Conservation (phyloP, 345 rosid genomes). For the Populus davidiana region DNA sequence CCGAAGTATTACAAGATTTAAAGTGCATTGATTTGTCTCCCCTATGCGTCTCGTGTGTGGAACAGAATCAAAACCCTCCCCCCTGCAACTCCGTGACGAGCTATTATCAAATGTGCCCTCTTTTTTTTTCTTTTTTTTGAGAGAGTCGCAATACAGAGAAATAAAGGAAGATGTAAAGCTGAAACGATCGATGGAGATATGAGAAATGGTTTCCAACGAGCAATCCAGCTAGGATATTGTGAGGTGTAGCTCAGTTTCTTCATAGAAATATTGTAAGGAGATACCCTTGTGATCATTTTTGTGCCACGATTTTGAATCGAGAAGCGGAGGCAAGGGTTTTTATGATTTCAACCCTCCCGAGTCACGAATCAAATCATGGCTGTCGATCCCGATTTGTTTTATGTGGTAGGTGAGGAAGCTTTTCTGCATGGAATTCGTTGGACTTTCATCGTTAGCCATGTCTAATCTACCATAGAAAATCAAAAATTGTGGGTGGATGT, state of each 20-base stretch:
- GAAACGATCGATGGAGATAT: background rate
- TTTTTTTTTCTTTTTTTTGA: background rate
- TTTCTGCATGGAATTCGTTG: background rate
- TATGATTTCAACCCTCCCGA: background rate
- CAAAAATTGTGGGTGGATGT: too few species aligned
- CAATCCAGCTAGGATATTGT: slow-evolving; percentile 15
- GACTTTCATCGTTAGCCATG: background rate
- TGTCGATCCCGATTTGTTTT: background rate
- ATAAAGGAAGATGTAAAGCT: background rate
- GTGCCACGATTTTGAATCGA: slow-evolving; percentile 6
- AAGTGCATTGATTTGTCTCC: background rate
- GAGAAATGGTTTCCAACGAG: background rate
- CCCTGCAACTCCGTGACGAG: background rate
- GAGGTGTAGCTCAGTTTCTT: slow-evolving; percentile 1
- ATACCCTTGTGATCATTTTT: background rate
- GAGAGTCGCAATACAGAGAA: background rate
- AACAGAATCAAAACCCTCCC: background rate
- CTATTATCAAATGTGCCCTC: background rate
- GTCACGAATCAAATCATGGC: slow-evolving; percentile 4
- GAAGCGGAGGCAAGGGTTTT: background rate
- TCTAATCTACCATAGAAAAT: background rate
- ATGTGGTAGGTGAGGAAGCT: background rate
- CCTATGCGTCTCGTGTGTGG: background rate
- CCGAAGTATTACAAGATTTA: background rate
- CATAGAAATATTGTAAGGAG: background rate